Base-by-base conservation (phyloP, 83 land plant genomes). In the Diphasiastrum complanatum region DNA sequence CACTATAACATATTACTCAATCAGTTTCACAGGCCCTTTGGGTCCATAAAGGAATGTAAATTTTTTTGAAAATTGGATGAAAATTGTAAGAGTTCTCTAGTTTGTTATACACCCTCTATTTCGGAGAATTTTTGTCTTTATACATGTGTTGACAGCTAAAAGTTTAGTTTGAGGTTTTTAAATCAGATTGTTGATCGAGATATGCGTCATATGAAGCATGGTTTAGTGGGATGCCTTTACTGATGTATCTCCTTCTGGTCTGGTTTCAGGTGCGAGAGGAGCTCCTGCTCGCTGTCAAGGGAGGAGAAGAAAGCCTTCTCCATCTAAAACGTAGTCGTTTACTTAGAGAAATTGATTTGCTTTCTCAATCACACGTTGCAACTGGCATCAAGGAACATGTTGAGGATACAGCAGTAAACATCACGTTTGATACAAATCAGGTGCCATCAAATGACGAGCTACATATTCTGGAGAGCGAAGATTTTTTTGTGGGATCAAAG, bases 231-330 rank as follows among this genome's bases (percentile, higher is more conserved):
- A 19, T 5, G 31, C 10, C 45, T 33, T 33, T 60, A 24, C 56
- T 47, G 31, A 47, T 16, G 56, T 3, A 25, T 47, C 28, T 27
- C 14, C 5, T 50, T 27, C 16, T 23, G 2, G 20, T 10, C 12
- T 74, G 47, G 57, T 50, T 60, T 0, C 6, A 92, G 97, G 78
- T 91, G 47, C 80, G 69, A 26, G 89, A 83, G 55, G 99, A 93
- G 73, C 86, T 93, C 49, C 59, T 77, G 61, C 45, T 38, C 27
- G 82, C 96, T 43, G 76, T 93, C 14, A 86, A 74, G 72, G 83
- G 72, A 74, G 88, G 86, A 64, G 89, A 93, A 64, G 96, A 93
- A 46, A 95, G 96, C 28, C 83, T 93, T 47, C 51, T 93, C 32
- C 76, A 81, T 23, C 69, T 93, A 10, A 93, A 89, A 63, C 84